Percentiles rank a stretch among this genome's conserved stretches.
Evolutionary conservation across 805 yeast genomes (phyloP).

Genomic region (Saccharomyces kudriavzevii): DNA sequence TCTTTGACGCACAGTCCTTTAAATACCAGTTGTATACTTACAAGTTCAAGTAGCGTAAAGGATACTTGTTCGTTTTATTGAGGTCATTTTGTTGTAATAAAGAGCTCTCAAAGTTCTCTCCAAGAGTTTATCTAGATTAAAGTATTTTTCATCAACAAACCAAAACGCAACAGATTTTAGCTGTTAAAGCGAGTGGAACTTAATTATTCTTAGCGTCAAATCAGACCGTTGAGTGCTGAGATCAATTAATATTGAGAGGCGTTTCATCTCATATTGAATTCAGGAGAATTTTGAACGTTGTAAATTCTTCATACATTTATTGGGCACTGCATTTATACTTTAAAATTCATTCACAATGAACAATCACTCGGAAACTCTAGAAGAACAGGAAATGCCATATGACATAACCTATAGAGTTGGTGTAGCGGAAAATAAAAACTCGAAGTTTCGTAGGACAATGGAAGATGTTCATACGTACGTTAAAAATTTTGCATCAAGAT

Average conservation of each 20-base stretch:
- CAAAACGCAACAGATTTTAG: background rate
- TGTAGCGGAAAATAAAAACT: conserved; percentile 82
- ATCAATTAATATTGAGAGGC: background rate
- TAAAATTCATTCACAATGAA: background rate
- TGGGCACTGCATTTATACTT: background rate
- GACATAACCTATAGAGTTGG: conserved; percentile 74
- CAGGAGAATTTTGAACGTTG: background rate
- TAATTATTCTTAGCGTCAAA: background rate
- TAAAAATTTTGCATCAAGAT: conserved; percentile 81
- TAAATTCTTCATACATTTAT: background rate
- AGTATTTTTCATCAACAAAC: background rate
- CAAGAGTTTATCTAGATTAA: background rate
- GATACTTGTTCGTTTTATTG: background rate
- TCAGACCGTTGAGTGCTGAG: background rate
- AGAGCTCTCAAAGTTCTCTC: background rate
- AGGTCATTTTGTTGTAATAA: background rate
- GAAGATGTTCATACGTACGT: conserved; percentile 93
- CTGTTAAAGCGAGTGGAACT: background rate
- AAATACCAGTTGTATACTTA: background rate
- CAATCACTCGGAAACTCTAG: background rate
- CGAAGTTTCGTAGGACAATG: conserved; percentile 78
- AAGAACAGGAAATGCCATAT: conserved; percentile 11
- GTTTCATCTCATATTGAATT: background rate
- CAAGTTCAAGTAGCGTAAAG: background rate
- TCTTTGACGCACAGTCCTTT: background rate